Conservation (phyloP, 192 early-diverging fungal species). For the Backusella psychrophila region DNA sequence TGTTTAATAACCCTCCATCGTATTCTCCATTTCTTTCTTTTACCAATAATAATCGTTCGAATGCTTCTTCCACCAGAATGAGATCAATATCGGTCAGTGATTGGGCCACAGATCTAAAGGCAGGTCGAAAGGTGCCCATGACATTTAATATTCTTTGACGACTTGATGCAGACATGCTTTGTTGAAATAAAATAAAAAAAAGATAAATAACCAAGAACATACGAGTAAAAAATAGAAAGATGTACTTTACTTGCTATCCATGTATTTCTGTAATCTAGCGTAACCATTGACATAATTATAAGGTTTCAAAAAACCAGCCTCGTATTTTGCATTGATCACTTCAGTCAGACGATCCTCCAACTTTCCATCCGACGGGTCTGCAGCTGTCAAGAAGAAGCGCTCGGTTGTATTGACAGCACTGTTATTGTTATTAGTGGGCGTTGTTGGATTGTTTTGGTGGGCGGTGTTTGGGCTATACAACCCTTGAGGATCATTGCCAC, state of each 20-base stretch:
- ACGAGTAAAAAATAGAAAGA: not conserved
- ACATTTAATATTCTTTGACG: slow-evolving; percentile 83
- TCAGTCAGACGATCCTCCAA: slow-evolving; percentile 87
- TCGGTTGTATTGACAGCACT: slow-evolving; percentile 60
- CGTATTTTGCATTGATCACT: slow-evolving; percentile 94
- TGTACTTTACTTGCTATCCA: slow-evolving; percentile 71
- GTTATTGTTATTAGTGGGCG: not conserved
- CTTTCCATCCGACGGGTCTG: slow-evolving; percentile 85
- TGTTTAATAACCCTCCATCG: too few relatives aligned
- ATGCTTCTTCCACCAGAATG: slow-evolving; percentile 94
- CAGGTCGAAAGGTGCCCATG: slow-evolving; percentile 86
- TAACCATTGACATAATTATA: slow-evolving; percentile 96
- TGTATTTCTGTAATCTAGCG: slow-evolving; percentile 85
- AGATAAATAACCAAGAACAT: not conserved
- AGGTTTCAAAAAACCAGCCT: slow-evolving; percentile 93
- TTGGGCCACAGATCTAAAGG: slow-evolving; percentile 87
- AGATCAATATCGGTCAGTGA: slow-evolving; percentile 92
- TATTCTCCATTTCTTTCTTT: too few relatives aligned
- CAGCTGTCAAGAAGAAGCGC: slow-evolving; percentile 89
- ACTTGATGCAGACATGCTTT: slow-evolving; percentile 67
- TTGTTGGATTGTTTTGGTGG: not conserved
- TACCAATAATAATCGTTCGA: slow-evolving; percentile 87
- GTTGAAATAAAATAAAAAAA: not conserved
- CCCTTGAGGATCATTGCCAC: slow-evolving; percentile 20
- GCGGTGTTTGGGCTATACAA: not conserved